These are phyloP conservation scores for Penicillium subrubescens DNA, from an alignment of 495 filamentous ascomycete genomes.

Conservation along the genomic window DNA sequence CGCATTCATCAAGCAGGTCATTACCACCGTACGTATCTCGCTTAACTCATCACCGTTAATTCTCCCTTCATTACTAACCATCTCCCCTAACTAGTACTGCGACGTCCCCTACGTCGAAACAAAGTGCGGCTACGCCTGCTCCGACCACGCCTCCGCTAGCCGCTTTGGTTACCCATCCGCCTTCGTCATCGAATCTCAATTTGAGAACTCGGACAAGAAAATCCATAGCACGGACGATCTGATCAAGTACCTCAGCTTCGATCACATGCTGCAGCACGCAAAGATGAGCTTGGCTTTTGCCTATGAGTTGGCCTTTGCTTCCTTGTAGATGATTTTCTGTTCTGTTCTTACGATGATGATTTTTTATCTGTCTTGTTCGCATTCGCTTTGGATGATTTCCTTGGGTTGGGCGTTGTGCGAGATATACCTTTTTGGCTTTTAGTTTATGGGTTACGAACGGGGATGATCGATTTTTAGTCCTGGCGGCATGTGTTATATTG, in stretches of 20 bases:
- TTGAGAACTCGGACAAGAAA: conserved; percentile 80
- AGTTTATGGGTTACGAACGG: neutral
- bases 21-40: conserved; percentile 60
- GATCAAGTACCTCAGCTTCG: conserved; percentile 87
- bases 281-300: conserved; percentile 86
- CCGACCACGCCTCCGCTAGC: conserved; percentile 93
- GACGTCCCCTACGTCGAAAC: conserved; percentile 87
- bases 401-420: conserved; percentile 19
- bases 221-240: conserved; percentile 91
- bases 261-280: conserved; percentile 98
- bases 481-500: neutral
- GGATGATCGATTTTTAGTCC: neutral
- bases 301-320: conserved; percentile 73
- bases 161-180: conserved; percentile 95
- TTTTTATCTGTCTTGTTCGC: neutral
- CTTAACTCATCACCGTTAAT: neutral
- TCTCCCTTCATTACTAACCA: neutral
- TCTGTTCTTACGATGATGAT: neutral
- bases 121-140: conserved; percentile 96
- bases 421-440: conserved; percentile 20
- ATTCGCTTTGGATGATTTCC: conserved; percentile 5
- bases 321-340: conserved; percentile 33
- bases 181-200: conserved; percentile 92
- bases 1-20: conserved; percentile 86
- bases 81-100: conserved; percentile 64